Base-by-base conservation (phyloP, 305 asterid species). In the Plantago coronopus region DNA sequence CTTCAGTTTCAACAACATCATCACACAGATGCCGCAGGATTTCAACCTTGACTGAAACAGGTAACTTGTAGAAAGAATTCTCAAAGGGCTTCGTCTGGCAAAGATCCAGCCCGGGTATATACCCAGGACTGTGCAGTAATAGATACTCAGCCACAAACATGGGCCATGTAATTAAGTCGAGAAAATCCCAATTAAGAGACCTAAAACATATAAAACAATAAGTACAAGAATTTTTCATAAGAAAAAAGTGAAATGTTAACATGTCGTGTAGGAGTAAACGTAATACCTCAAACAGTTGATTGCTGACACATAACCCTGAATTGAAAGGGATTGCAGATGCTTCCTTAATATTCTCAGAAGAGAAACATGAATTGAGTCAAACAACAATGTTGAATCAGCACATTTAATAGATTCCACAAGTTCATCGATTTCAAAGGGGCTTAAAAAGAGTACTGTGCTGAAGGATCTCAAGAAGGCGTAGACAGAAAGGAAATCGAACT, bases 131-230 rank as follows among this genome's bases (percentile, higher is more conserved):
- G 74, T 88, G 90, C 68, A 84, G 61, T 57, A 91, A 69, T 69
- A 86, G 76, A 75, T 91, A 91, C 77, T 91, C 96, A 68, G 80
- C 78, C 81, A 79, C 68, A 81, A 79, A 91, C 70, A 88, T 66
- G 59, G 98, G 98, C 98, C 98, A 91, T 15, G 98, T 88, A 63
- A 88, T 84, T 80, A 81, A 65, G 74, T 91, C 98, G 64, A 91
- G 87, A 74, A 82, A 77, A 74, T 88, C 95, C 98, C 98, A 88
- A 59, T 91, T 76, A 66, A 86, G 95, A 62, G 84, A 83, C 98
- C 98, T 88, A 55, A 3, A 53, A 53, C 17, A 53, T 51, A 4
- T 51, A 4, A 16, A 70, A 66, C 46, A 44, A 72, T 38, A 61
- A 72, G 70, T 23, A 57, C 56, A 54, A 23, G 63, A 68, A 44